Evolutionary conservation across 2,329 filamentous ascomycete genomes (phyloP).

Genomic region (Sporothrix curviconia): DNA sequence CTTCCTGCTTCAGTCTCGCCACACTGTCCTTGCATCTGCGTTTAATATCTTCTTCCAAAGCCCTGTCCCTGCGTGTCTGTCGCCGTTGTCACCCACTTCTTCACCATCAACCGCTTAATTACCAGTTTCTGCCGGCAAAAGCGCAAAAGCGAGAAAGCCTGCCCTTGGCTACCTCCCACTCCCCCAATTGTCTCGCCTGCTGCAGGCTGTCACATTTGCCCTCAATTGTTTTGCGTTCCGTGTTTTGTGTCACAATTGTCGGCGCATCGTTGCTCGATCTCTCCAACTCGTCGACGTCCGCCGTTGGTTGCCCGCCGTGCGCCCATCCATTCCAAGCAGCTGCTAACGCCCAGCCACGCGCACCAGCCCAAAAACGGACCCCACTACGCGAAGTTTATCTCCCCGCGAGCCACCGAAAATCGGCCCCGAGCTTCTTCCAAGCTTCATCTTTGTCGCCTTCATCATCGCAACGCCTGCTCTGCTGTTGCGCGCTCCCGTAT

Average conservation of each 20-base stretch:
- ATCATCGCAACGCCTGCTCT: not conserved
- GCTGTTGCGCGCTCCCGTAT: not conserved
- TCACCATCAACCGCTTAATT: too few relatives aligned
- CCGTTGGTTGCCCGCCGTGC: too few relatives aligned
- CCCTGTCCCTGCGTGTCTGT: not conserved
- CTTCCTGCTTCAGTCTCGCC: too few relatives aligned
- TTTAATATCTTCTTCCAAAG: not conserved
- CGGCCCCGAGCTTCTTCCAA: conserved; percentile 9
- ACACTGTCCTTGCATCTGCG: not conserved
- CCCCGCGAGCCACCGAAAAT: conserved; percentile 11
- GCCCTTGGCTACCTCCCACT: too few relatives aligned
- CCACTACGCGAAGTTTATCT: not conserved
- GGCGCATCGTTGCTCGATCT: not conserved
- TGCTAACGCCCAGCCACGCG: conserved; percentile 5
- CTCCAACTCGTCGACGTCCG: too few relatives aligned
- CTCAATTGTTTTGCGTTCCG: not conserved
- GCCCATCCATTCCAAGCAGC: not conserved
- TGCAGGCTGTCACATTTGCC: not conserved
- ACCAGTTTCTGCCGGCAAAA: conserved; percentile 3
- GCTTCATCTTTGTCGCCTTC: conserved; percentile 1
- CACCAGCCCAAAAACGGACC: conserved; percentile 1
- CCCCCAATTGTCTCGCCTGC: too few relatives aligned
- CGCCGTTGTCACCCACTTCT: not conserved
- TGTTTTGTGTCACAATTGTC: not conserved
- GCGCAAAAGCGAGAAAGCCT: too few relatives aligned